Evolutionary conservation across 257 asterid species (phyloP).

Genomic region (Paraleonurus japonicus): DNA sequence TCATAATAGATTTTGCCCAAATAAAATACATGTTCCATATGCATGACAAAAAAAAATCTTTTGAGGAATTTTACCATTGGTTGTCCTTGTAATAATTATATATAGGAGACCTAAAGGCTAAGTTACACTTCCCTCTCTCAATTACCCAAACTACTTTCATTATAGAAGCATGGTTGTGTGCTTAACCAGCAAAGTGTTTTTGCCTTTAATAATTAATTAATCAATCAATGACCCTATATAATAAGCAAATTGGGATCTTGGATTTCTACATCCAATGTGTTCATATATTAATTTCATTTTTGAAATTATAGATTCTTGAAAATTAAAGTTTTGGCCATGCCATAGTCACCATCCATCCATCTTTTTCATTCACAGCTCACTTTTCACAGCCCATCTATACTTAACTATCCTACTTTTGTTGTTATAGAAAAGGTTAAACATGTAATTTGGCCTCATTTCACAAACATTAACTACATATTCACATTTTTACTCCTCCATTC

Average conservation of each 20-base stretch:
- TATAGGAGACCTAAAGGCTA: constrained; percentile 14
- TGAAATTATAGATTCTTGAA: constrained; percentile 20
- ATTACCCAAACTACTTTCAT: neutral
- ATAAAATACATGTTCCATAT: no score
- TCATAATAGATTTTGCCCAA: no score
- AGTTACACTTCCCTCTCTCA: neutral
- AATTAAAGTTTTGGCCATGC: constrained; percentile 12
- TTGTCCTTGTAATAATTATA: neutral
- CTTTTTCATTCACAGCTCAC: constrained; percentile 3
- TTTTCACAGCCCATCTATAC: neutral
- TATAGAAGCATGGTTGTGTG: constrained; percentile 14
- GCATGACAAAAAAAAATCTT: no score
- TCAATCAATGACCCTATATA: neutral
- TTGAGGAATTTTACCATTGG: neutral
- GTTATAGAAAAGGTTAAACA: neutral
- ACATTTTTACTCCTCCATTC: neutral
- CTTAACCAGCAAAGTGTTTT: constrained; percentile 28
- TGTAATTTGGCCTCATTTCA: neutral
- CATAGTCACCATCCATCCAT: constrained; percentile 26
- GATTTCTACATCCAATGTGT: neutral
- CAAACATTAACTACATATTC: no score
- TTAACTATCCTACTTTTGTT: neutral
- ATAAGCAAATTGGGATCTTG: neutral
- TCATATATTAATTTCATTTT: neutral
- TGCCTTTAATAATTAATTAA: constrained; percentile 9